Conservation (phyloP, 768 basidiomycete species). For the Phanerochaete carnosa region DNA sequence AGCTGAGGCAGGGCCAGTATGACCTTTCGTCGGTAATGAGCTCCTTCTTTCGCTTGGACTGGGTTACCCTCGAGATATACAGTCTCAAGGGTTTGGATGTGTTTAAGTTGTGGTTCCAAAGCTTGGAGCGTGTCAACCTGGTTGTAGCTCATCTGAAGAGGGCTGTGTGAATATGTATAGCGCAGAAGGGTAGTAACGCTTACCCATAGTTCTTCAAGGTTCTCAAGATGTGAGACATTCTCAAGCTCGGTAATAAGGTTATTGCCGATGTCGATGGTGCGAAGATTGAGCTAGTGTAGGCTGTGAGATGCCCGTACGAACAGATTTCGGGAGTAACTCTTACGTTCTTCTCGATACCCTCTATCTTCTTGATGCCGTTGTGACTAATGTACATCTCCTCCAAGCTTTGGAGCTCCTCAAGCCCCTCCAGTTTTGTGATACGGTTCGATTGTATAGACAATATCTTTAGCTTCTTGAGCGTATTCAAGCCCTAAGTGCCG, state of each 20-base stretch:
- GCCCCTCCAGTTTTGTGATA: conserved; percentile 80
- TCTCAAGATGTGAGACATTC: conserved; percentile 71
- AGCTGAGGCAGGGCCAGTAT: conserved; percentile 86
- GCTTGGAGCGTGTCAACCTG: conserved; percentile 67
- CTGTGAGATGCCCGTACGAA: background rate
- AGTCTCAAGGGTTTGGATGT: conserved; percentile 67
- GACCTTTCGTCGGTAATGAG: conserved; percentile 83
- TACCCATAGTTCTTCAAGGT: conserved; percentile 95
- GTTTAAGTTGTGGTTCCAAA: conserved; percentile 64
- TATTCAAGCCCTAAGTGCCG: conserved; percentile 51
- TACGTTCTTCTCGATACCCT: conserved; percentile 85
- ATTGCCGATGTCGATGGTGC: conserved; percentile 82
- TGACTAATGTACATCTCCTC: conserved; percentile 94
- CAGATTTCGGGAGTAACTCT: conserved; percentile 19
- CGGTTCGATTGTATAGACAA: conserved; percentile 93
- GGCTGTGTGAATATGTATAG: background rate
- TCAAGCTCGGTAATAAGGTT: conserved; percentile 82
- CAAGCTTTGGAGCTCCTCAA: conserved; percentile 68
- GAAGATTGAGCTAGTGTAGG: conserved; percentile 51
- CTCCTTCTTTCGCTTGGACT: conserved; percentile 74
- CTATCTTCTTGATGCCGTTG: conserved; percentile 81
- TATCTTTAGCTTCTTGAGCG: conserved; percentile 73
- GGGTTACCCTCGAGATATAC: conserved; percentile 96
- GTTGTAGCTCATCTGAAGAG: conserved; percentile 82
- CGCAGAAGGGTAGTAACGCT: conserved; percentile 16